These are phyloP conservation scores for Brassica carinata DNA, from an alignment of 345 rosid genomes.

Conservation along the genomic window DNA sequence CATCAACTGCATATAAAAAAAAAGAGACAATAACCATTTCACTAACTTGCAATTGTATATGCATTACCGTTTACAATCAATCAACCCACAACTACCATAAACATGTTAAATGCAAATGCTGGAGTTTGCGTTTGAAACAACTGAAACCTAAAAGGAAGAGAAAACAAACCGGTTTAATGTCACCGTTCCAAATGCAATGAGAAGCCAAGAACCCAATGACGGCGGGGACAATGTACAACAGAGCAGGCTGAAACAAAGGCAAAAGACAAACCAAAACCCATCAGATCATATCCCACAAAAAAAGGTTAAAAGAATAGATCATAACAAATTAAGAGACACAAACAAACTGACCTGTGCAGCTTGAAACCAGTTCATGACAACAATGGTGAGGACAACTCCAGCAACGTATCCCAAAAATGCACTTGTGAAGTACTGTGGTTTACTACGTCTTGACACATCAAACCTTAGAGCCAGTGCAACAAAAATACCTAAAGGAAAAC, in stretches of 20 bases:
- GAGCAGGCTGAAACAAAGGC: constrained; percentile 75
- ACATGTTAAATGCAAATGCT: background rate
- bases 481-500: constrained; percentile 70
- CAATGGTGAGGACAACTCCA: constrained; percentile 85
- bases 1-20: constrained; percentile 62
- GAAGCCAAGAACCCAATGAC: constrained; percentile 89
- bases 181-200: constrained; percentile 93
- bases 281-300: background rate
- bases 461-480: constrained; percentile 95
- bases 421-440: constrained; percentile 88
- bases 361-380: constrained; percentile 99
- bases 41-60: background rate
- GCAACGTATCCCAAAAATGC: constrained; percentile 80
- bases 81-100: background rate
- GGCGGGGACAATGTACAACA: constrained; percentile 89
- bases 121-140: background rate
- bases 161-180: constrained; percentile 82
- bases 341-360: constrained; percentile 80
- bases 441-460: constrained; percentile 88
- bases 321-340: constrained; percentile 1
- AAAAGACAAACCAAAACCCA: constrained; percentile 13
- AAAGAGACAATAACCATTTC: background rate
- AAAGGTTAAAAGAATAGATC: background rate
- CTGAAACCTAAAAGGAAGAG: background rate
- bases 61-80: background rate